Base-by-base conservation (phyloP, 129 eudicot genomes). In the Deinandra increscens region DNA sequence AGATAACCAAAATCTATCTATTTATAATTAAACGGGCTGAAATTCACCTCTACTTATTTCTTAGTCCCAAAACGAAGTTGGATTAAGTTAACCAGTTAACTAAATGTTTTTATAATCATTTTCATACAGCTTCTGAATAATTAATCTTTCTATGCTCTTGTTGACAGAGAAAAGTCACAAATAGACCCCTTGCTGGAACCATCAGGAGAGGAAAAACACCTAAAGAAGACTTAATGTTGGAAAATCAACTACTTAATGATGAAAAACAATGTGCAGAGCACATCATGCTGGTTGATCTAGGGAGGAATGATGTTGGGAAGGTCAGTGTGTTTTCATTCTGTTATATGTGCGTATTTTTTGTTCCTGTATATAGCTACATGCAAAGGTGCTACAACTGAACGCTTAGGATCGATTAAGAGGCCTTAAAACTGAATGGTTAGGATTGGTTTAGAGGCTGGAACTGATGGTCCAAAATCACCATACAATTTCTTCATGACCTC, bases 241-340 rank as follows among this genome's bases (percentile, higher is more conserved):
- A 94, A 84, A 85, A 85, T 18, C 97, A 94, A 83, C 91, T 94
- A 56, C 74, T 94, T 73, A 75, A 87, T 62, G 97, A 94, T 76
- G 84, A 87, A 72, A 94, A 94, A 76, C 99, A 94, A 85, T 86
- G 97, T 49, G 97, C 99, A 34, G 99, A 94, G 71, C 99, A 94
- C 81, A 94, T 89, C 55, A 94, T 94, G 99, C 88, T 94, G 69
- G 99, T 94, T 82, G 99, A 94, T 82, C 69, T 94, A 66, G 99
- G 99, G 54, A 87, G 99, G 64, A 94, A 94, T 81, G 99, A 94
- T 81, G 99, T 94, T 73, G 99, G 99, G 61, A 94, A 94, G 99
- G 99, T 94, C 37, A 45, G 37, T 31, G 18, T 71, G 43, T 38
- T 71, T 18, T 37, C n/a, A 42, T 67, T 74, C 72, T 48, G 5